Evolutionary conservation across 768 basidiomycete species (phyloP), one percentile per base, ranked within the genome.

Genomic region (Suillus sp.): DNA sequence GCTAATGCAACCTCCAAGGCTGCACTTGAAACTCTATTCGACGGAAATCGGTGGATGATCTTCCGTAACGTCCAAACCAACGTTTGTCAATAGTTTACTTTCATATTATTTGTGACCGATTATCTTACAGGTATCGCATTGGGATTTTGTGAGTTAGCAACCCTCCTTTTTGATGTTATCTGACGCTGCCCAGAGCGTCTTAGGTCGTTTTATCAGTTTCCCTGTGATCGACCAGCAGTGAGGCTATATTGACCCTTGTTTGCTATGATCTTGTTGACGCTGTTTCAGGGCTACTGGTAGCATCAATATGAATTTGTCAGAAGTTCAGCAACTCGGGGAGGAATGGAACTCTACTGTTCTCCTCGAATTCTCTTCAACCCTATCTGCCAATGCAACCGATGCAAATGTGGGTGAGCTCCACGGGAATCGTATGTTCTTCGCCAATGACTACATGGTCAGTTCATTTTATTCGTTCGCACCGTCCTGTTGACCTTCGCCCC

Each of bases 11-110:
- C 70, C 20, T 78, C 82, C 20, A 77, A 79, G 65, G 62, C 67
- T 32, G 87, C 88, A 0, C 82, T 91, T 57, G 81, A 79, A 10
- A 83, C 79, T 16, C 74, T 88, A 5, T 79, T 91, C 61, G 79
- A 84, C 38, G 90, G 84, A 0, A 78, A 86, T 65, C 76, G 77
- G 48, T 92, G 90, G 90, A 89, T 90, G 88, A 85, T 90, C 34
- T 88, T 82, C 68, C 77, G 77, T 13, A 90, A 91, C 68, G 72
- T 78, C 11, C 56, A 81, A 32, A 88, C 89, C 1, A 75, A 79
- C 5, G 80, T 85, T 58, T 30, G 35, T 34, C 34, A 42, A 56
- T 1, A 9, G 9, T 56, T 10, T 18, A 25, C n/a, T 22, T 7
- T 13, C 6, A 42, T 37, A 35, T 61, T 16, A 35, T 30, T 16